These are phyloP conservation scores for Oryza officinalis DNA, from an alignment of 176 grass and related monocot species.

Conservation along the genomic window DNA sequence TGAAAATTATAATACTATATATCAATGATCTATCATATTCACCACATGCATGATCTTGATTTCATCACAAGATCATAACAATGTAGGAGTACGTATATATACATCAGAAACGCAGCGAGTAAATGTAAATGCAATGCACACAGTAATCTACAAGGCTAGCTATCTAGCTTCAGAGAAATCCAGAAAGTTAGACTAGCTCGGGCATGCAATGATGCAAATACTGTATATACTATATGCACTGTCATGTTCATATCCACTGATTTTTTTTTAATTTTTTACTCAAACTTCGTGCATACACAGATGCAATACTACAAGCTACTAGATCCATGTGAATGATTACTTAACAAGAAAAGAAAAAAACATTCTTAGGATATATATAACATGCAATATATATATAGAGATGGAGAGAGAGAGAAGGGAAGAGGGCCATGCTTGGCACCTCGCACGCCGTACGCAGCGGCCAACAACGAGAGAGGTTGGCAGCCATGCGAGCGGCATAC, in stretches of 20 bases:
- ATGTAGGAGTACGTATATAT: too few relatives aligned
- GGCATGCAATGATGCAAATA: not conserved
- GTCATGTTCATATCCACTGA: not conserved
- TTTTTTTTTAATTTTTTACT: not conserved
- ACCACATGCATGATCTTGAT: too few relatives aligned
- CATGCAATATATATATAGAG: not conserved
- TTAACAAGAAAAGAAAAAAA: not conserved
- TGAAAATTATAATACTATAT: not conserved
- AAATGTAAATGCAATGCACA: not conserved
- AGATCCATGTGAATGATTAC: not conserved
- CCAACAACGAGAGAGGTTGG: slow-evolving; percentile 39
- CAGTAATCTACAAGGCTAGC: not conserved
- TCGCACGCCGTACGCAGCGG: slow-evolving; percentile 65
- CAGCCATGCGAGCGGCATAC: slow-evolving; percentile 62
- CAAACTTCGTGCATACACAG: not conserved
- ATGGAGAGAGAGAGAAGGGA: slow-evolving; percentile 37
- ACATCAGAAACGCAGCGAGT: not conserved
- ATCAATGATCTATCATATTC: too few relatives aligned
- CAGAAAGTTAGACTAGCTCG: not conserved
- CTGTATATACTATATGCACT: not conserved
- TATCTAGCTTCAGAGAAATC: not conserved
- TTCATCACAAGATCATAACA: too few relatives aligned
- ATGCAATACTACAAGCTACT: too few relatives aligned
- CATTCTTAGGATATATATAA: not conserved
- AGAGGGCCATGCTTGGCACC: slow-evolving; percentile 60